Evolutionary conservation across 176 grass and related monocot species (phyloP), one percentile per base, ranked within the genome.

Genomic region (Lolium rigidum): DNA sequence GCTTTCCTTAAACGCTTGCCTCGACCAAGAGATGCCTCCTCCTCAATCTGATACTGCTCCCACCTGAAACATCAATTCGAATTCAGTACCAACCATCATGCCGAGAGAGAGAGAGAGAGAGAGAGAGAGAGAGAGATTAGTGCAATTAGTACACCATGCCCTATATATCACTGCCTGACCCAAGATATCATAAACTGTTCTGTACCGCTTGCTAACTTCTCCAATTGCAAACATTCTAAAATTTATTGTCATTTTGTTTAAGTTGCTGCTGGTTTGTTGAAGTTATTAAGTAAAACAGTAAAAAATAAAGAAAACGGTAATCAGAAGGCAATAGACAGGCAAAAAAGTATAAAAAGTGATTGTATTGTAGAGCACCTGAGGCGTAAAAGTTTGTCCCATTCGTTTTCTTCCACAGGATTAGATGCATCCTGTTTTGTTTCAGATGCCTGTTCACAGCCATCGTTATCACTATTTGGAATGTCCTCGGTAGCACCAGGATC

Each of bases 311-410:
- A n/a, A 51, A 75, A 61, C 12, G 0, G 22, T n/a, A 44, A 64
- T 22, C 24, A 61, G 22, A 58, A 55, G 48, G 26, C 48, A 69
- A 54, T 25, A 67, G 18, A 64, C 14, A 70, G 21, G 15, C 24
- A 71, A 35, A 15, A 59, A 56, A 74, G 31, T 35, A 35, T 35
- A 35, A 80, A 91, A 51, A 91, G 24, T 16, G 18, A 60, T 16
- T n/a, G 59, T 43, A 63, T 75, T 47, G 71, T 81, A 37, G 77
- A 49, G 72, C 77, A 96, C 97, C 97, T 99, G 89, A 94, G 82
- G 87, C 97, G 97, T 88, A 99, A 90, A 86, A 99, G 92, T 84
- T 88, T 96, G 71, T 99, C 97, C 97, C 97, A 99, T 88, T 99
- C 97, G 74, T 87, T 99, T 92, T 96, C 97, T 90, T 99, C 94